phyloP scores from a whole-genome alignment of 1,284 basidiomycete genomes.

The Ustilago esculenta region DNA sequence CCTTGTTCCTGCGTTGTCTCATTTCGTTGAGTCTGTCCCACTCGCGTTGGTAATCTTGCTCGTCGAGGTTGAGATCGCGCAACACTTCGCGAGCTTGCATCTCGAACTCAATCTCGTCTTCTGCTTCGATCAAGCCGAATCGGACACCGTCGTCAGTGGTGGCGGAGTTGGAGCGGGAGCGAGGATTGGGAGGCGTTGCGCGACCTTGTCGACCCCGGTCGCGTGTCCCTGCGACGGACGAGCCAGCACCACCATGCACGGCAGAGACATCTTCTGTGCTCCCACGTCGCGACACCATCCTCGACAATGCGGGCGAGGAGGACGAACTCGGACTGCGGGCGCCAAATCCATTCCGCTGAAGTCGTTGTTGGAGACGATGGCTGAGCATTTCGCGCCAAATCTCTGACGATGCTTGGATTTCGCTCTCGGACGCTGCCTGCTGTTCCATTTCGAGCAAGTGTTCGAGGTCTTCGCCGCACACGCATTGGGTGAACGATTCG shows the following conservation, averaged over 20 bases:
- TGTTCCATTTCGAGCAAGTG: slow-evolving; percentile 44
- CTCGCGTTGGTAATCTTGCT: slow-evolving; percentile 32
- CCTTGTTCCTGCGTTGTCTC: slow-evolving; percentile 32
- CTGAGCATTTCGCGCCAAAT: slow-evolving; percentile 46
- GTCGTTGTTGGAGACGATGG: slow-evolving; percentile 32
- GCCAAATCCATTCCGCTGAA: slow-evolving; percentile 9
- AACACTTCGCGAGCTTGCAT: slow-evolving; percentile 45
- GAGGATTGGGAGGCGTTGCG: not conserved
- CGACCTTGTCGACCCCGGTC: slow-evolving; percentile 13
- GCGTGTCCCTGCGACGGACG: not conserved
- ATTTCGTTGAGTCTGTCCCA: slow-evolving; percentile 39
- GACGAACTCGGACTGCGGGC: slow-evolving; percentile 9
- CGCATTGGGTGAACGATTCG: slow-evolving; percentile 46
- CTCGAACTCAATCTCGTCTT: slow-evolving; percentile 50
- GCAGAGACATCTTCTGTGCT: slow-evolving; percentile 22
- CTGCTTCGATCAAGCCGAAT: slow-evolving; percentile 37
- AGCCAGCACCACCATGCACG: no score
- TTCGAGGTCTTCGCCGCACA: slow-evolving; percentile 46
- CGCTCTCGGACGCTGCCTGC: slow-evolving; percentile 33
- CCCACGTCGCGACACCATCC: slow-evolving; percentile 16
- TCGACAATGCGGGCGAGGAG: slow-evolving; percentile 18
- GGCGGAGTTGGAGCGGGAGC: slow-evolving; percentile 2
- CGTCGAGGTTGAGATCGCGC: slow-evolving; percentile 28
- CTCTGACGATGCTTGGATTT: slow-evolving; percentile 34
- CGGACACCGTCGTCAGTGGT: slow-evolving; percentile 21